Percentiles rank a stretch among this genome's conserved stretches.
These are phyloP conservation scores for Trichoderma endophyticum DNA, from an alignment of 2,329 filamentous ascomycete genomes.

Conservation along the genomic window DNA sequence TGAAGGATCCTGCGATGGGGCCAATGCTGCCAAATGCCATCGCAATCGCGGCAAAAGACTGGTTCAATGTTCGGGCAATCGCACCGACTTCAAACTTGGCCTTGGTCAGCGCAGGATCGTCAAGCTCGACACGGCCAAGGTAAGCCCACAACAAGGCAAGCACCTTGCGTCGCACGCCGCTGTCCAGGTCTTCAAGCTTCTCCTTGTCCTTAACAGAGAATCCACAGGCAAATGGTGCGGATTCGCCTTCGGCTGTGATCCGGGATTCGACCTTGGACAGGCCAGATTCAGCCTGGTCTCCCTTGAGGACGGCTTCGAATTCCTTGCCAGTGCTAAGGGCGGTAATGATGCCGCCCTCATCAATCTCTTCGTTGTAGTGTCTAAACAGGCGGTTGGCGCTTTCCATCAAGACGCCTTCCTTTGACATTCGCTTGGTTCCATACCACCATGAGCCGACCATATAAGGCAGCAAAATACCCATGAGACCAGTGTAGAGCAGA, in stretches of 20 bases:
- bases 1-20: slow-evolving; percentile 79
- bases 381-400: slow-evolving; percentile 93
- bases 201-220: slow-evolving; percentile 71
- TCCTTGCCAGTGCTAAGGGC: slow-evolving; percentile 85
- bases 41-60: slow-evolving; percentile 81
- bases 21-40: slow-evolving; percentile 82
- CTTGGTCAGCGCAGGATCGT: slow-evolving; percentile 71
- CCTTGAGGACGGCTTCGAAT: slow-evolving; percentile 72
- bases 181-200: slow-evolving; percentile 76
- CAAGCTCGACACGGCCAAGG: slow-evolving; percentile 80
- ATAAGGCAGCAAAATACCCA: slow-evolving; percentile 89
- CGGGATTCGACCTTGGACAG: slow-evolving; percentile 81
- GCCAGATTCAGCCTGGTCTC: slow-evolving; percentile 74
- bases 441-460: slow-evolving; percentile 99
- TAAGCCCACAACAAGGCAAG: slow-evolving; percentile 93
- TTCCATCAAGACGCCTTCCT: slow-evolving; percentile 88
- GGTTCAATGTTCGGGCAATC: slow-evolving; percentile 78
- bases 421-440: slow-evolving; percentile 86
- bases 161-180: slow-evolving; percentile 76
- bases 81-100: slow-evolving; percentile 89
- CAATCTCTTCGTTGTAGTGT: slow-evolving; percentile 82
- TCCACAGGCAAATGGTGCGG: slow-evolving; percentile 49
- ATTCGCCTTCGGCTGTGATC: slow-evolving; percentile 61
- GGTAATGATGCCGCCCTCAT: slow-evolving; percentile 73
- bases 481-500: slow-evolving; percentile 79